A percentile compares a stretch with the other conserved stretches of the same genome.
phyloP scores from a whole-genome alignment of 306 rosid genomes.

The Quercus ilex region DNA sequence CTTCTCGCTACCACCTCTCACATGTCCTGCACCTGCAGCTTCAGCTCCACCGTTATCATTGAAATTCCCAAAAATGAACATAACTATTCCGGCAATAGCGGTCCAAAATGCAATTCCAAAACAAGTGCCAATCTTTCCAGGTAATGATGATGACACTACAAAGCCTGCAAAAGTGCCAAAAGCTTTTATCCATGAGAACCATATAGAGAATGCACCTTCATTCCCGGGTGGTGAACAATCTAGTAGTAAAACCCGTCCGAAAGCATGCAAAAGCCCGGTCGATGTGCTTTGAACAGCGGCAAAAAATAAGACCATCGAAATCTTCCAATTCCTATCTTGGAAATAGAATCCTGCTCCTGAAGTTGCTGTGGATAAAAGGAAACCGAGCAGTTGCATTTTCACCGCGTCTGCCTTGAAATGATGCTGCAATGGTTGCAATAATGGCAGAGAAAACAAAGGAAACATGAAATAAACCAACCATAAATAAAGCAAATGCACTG shows the following conservation, averaged over 20 bases:
- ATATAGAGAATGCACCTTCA: conserved; percentile 70
- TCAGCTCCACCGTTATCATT: conserved; percentile 69
- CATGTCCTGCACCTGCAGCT: conserved; percentile 79
- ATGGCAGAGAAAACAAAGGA: conserved; percentile 63
- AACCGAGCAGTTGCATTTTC: conserved; percentile 78
- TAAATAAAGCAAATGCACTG: conserved; percentile 45
- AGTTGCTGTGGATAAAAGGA: conserved; percentile 41
- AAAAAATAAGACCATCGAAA: conserved; percentile 34
- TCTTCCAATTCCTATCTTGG: conserved; percentile 39
- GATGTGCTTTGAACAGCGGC: conserved; percentile 60
- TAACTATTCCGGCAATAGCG: conserved; percentile 43
- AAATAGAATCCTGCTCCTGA: conserved; percentile 61
- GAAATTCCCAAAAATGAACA: conserved; percentile 59
- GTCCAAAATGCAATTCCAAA: conserved; percentile 58
- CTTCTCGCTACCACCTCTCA: conserved; percentile 36
- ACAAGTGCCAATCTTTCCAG: conserved; percentile 31
- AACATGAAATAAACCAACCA: conserved; percentile 75
- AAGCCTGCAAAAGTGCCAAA: conserved; percentile 60
- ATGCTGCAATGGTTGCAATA: conserved; percentile 54
- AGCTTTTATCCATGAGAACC: conserved; percentile 63
- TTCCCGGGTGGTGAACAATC: conserved; percentile 72
- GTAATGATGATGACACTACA: conserved; percentile 40
- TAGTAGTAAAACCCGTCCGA: conserved; percentile 55
- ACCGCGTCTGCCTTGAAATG: conserved; percentile 49
- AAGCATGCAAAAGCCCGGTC: conserved; percentile 57